Base-by-base conservation (phyloP, 768 basidiomycete genomes). In the Kwoniella sp. region DNA sequence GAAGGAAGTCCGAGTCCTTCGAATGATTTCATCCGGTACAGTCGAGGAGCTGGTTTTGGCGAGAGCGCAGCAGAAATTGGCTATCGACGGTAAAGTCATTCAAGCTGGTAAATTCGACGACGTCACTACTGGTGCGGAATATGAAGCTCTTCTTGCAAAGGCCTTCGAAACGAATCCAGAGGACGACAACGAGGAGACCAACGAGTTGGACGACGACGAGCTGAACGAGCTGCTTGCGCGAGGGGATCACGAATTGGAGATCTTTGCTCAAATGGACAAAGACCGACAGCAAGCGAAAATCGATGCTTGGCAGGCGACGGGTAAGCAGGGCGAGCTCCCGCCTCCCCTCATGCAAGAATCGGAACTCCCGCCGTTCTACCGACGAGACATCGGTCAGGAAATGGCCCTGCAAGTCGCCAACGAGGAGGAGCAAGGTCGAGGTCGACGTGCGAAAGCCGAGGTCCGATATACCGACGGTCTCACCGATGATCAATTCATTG, bases 21-120 rank as follows among this genome's bases (percentile, higher is more conserved):
- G 95, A 66, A 91, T 99, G 80, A 94, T 99, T 78, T 96, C 95
- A 3, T 92, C 96, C 80, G 92, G 93, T 83, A 95, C 93, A 67
- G 92, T 99, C 24, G 96, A 98, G 81, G 96, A 98, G 81, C 92
- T 93, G 2, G 96, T 98, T 86, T 90, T 97, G 65, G 90, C 91
- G 49, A 87, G 93, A 68, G 96, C 96, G 5, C 87, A 91, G 62
- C 91, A 87, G 82, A 99, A 99, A 83, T 88, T 97, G 27, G 95
- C 95, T 74, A 94, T 99, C 74, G 96, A 99, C 79, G 93, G 95
- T 83, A 98, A 99, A 80, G 95, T 96, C 82, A 97, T 97, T 74
- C 95, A 97, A 83, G 93, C 93, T 57, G 95, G 95, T 84, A 92
- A 92, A 50, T 97, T 97, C 82, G 96, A 99, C 79, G 95, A 98